Evolutionary conservation across 192 early-diverging fungal species (phyloP), one percentile per base, ranked within the genome.

Genomic region (Haplosporangium gracile): DNA sequence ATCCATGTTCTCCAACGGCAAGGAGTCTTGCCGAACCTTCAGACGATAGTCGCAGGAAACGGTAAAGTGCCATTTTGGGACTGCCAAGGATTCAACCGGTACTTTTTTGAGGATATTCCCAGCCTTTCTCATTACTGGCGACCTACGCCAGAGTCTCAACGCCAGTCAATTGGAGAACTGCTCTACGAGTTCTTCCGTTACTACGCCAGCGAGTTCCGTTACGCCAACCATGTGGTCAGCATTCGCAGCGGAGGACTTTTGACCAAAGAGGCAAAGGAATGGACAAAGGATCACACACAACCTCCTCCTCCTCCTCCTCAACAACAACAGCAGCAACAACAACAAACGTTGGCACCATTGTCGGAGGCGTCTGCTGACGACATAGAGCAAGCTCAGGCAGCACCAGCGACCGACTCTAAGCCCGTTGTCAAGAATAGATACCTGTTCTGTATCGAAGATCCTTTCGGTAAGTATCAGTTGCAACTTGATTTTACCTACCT

Each of bases 1-100:
- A 76, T 90, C 16, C 78, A 84, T 53, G 74, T 84, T 39, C 72
- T 90, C 26, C 82, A 85, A 39, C n/a, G 72, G 26, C 63, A 69
- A 22, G 82, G 81, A 20, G 79, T 90, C 18, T 43, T 89, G 29
- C 88, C 88, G 3, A 90, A 90, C 51, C 70, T 90, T 15, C 89
- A 90, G 51, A 29, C 83, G 60, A 85, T 79, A 13, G 83, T 85
- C 15, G 40, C 69, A 53, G 78, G 75, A 16, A 77, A 85, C 55
- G 83, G 83, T 20, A 70, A 73, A 26, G 68, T 85, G 5, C 83
- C 83, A 20, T 76, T 55, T 63, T 80, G 83, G 78, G 78, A 80
- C 32, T 85, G 83, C 29, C 83, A 85, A 60, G 83, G 83, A 18
- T 85, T 85, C 49, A 85, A 85, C 39, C 83, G 83, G 8, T 85